Base-by-base conservation (phyloP, 805 yeast species). In the Candida pseudofarinosa region DNA sequence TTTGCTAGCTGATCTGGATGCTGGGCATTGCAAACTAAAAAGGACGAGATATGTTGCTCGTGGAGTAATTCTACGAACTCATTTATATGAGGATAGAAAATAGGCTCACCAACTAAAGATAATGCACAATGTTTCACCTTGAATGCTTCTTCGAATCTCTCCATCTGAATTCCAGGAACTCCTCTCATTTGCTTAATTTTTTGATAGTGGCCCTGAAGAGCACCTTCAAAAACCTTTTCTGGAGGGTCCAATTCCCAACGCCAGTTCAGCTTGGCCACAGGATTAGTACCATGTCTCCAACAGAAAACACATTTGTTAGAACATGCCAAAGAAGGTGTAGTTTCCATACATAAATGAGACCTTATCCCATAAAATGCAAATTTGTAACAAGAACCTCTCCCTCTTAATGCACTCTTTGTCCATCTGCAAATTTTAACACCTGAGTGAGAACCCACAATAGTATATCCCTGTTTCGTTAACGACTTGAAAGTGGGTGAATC, bases 221-320 rank as follows among this genome's bases (percentile, higher is more conserved):
- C 97, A 20, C 96, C 96, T 37, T 85, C 79, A 43, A 89, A 59
- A 39, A 89, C 87, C 46, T 72, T 81, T 52, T 87, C 90, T 0
- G 97, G 97, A 16, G 84, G 82, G 62, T 89, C 97, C 12, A 88
- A 86, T 55, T 88, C 91, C 97, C 97, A 89, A 55, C 97, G 73
- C 97, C 97, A 89, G 48, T 69, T 70, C 46, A 84, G 83, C 20
- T 95, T 89, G 14, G 96, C 96, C 1, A 90, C 97, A 0, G 97
- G 97, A 57, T 89, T 90, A 2, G 97, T 89, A 38, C 97, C 97
- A 63, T 89, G 97, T 60, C 97, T 78, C 97, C 97, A 89, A 67
- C 97, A 89, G 58, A 89, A 89, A 3, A 90, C 97, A 74, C 97
- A 89, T 61, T 89, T 89, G 59, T 89, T 89, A 4, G 97, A 88